These are phyloP conservation scores for Cynanchum wilfordii DNA, from an alignment of 257 asterid species.

Conservation along the genomic window DNA sequence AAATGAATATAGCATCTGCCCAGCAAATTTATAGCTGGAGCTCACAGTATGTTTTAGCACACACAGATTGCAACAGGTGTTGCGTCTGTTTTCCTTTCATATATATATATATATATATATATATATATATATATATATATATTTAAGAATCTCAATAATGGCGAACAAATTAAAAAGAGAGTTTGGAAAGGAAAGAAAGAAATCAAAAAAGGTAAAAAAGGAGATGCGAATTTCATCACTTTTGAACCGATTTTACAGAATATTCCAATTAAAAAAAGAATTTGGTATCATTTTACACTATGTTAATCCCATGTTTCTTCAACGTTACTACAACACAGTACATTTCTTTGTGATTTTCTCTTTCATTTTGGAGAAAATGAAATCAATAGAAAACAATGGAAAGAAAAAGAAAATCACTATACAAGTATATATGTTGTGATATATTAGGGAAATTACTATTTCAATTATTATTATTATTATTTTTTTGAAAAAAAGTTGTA, in stretches of 20 bases:
- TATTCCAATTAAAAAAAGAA: background rate
- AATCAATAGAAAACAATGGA: too few species aligned
- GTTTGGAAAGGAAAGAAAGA: background rate
- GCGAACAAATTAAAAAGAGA: background rate
- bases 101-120: background rate
- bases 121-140: too few species aligned
- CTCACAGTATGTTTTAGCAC: background rate
- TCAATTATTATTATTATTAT: too few species aligned
- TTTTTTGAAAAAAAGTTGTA: too few species aligned
- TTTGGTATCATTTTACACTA: background rate
- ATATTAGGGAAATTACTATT: too few species aligned
- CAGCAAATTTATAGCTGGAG: background rate
- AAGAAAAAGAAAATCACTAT: too few species aligned
- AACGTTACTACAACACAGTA: background rate
- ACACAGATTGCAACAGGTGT: background rate
- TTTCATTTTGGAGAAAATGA: too few species aligned
- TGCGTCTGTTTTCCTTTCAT: background rate
- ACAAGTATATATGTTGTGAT: too few species aligned
- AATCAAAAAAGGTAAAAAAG: background rate
- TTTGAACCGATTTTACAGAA: background rate
- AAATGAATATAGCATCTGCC: background rate
- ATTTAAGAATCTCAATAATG: conserved; percentile 6
- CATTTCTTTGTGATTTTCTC: too few species aligned
- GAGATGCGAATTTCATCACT: background rate
- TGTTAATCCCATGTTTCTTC: background rate